A percentile compares a stretch with the other conserved stretches of the same genome.
Evolutionary conservation across 177 flowering plant genomes (phyloP).

Genomic region (Vitis hybrid): DNA sequence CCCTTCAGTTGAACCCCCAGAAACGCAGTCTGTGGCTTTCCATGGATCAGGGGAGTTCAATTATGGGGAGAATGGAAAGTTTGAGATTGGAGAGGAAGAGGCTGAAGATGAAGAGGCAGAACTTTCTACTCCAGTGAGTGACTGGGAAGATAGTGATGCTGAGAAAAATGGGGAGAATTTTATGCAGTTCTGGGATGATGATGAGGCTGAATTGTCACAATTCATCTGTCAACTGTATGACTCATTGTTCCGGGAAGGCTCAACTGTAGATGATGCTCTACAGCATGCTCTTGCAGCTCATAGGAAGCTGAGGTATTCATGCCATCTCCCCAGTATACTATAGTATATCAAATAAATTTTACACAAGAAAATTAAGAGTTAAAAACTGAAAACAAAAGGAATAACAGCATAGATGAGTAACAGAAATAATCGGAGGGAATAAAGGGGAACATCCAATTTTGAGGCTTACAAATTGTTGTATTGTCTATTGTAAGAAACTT

Average conservation of each 20-base stretch:
- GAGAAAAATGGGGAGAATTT: constrained; percentile 50
- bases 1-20: constrained; percentile 70
- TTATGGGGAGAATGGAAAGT: constrained; percentile 67
- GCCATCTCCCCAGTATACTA: constrained; percentile 70
- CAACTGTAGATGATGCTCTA: constrained; percentile 68
- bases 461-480: constrained; percentile 19
- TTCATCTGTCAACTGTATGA: constrained; percentile 75
- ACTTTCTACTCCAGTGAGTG: constrained; percentile 72
- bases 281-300: constrained; percentile 68
- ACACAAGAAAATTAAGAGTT: background rate
- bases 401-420: background rate
- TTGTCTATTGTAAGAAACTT: background rate
- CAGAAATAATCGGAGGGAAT: background rate
- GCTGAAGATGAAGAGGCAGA: constrained; percentile 78
- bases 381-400: background rate
- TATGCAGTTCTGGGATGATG: constrained; percentile 52
- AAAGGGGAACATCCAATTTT: constrained; percentile 29
- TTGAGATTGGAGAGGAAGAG: constrained; percentile 94
- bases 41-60: constrained; percentile 54
- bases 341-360: constrained; percentile 21
- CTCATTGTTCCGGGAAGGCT: constrained; percentile 67
- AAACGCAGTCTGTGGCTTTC: constrained; percentile 36
- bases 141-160: constrained; percentile 94
- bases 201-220: constrained; percentile 76
- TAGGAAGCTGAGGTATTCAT: constrained; percentile 67